Evolutionary conservation across 192 early-diverging fungal genomes (phyloP), one percentile per base, ranked within the genome.

Genomic region (Coemansia sp.): DNA sequence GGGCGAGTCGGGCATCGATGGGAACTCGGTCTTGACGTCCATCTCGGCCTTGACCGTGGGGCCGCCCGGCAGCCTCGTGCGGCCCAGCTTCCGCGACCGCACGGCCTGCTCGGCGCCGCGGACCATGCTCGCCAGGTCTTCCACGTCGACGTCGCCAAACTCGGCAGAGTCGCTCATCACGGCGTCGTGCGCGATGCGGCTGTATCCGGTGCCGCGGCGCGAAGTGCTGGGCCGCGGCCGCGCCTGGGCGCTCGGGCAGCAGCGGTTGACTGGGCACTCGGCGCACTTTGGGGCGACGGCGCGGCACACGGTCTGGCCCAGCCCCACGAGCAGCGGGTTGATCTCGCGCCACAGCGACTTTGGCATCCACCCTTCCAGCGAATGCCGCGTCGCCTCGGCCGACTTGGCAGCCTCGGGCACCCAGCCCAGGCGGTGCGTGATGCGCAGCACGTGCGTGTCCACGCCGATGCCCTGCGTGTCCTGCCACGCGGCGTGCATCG

Each of bases 401-500:
- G 85, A 83, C 40, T 84, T 83, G 10, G 86, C 82, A 42, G 82
- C 83, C 6, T 88, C 90, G 21, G 83, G 81, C 16, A 89, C 85
- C 95, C 95, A 98, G 16, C 92, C 92, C 16, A 98, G 75, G 6
- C 92, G 78, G 56, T 96, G 93, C 19, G 85, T 48, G 38, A 98
- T 97, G 42, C 94, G 84, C 77, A 95, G 90, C 10, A 97, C 95
- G 74, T 98, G 96, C 0, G 90, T 91, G 69, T 98, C 95, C 12
- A 98, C 95, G 2, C 95, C 95, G 72, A 98, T 98, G 6, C 94
- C 95, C 50, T 90, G 89, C 31, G 81, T 89, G 58, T 74, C 61
- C 45, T 92, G 81, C 94, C 94, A 98, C 8, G 92, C 93, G 6
- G 59, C 69, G 31, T 95, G 92, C 71, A 98, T 83, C 2, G 88